phyloP scores from a whole-genome alignment of 2,329 filamentous ascomycete genomes.

The Aureobasidium sp. region DNA sequence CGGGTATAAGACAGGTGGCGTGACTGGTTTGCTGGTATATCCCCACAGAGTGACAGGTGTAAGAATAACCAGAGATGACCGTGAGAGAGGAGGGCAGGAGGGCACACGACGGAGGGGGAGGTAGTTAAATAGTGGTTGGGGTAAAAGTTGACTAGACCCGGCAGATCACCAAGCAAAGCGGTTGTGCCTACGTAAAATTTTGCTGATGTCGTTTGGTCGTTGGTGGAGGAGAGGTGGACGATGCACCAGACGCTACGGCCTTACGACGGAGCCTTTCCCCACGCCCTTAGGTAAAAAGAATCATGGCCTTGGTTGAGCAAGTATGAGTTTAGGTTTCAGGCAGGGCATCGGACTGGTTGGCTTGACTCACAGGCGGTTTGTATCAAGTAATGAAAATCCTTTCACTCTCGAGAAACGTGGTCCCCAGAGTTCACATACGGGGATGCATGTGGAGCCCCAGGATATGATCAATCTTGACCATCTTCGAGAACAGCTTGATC shows the following conservation, averaged over 20 bases:
- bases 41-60: slow-evolving; percentile 10
- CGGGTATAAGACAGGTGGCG: background rate
- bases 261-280: slow-evolving; percentile 13
- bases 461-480: background rate
- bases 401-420: background rate
- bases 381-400: slow-evolving; percentile 13
- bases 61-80: slow-evolving; percentile 10
- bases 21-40: background rate
- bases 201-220: slow-evolving; percentile 3
- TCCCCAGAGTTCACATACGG: slow-evolving; percentile 3
- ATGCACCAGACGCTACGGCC: slow-evolving; percentile 16
- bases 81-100: background rate
- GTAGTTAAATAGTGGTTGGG: slow-evolving; percentile 15
- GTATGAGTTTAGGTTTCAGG: slow-evolving; percentile 13
- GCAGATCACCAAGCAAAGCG: background rate
- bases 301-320: slow-evolving; percentile 7
- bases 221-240: slow-evolving; percentile 11
- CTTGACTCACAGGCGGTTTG: background rate
- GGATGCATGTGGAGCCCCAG: slow-evolving; percentile 11
- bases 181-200: slow-evolving; percentile 11
- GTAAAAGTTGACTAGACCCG: background rate
- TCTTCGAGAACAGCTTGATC: background rate
- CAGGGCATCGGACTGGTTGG: background rate
- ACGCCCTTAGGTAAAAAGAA: slow-evolving; percentile 9
- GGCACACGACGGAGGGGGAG: slow-evolving; percentile 4